Percentiles rank a stretch among this genome's conserved stretches.
Conservation (phyloP, 306 rosid genomes). For the Vigna nakashimae region DNA sequence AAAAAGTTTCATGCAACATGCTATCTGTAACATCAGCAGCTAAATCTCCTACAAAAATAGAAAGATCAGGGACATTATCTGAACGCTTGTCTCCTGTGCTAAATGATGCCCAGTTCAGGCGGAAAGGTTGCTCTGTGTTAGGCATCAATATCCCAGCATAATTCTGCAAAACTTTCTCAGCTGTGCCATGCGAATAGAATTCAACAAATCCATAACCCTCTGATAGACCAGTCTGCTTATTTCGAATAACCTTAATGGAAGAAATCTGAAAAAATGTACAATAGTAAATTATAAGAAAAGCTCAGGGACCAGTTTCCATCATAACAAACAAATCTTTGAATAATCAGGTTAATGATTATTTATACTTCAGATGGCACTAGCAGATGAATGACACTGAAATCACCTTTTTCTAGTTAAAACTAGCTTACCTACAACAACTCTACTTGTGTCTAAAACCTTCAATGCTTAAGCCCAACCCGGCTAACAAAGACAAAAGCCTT, state of each 20-base stretch:
- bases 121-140: constrained; percentile 84
- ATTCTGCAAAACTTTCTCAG: constrained; percentile 83
- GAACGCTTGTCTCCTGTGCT: constrained; percentile 89
- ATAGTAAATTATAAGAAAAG: neutral
- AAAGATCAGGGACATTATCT: constrained; percentile 87
- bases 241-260: constrained; percentile 88
- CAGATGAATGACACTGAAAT: constrained; percentile 32
- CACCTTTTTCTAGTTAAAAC: constrained; percentile 7
- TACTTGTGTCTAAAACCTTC: neutral
- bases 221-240: constrained; percentile 83
- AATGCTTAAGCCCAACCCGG: constrained; percentile 24
- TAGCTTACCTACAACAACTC: constrained; percentile 47
- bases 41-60: constrained; percentile 96
- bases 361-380: neutral
- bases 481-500: constrained; percentile 4
- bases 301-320: constrained; percentile 13
- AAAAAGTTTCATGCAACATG: constrained; percentile 79
- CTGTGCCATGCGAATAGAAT: constrained; percentile 73
- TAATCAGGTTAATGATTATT: neutral
- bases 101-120: constrained; percentile 95
- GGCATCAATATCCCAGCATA: constrained; percentile 81
- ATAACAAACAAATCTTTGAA: constrained; percentile 1
- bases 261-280: constrained; percentile 60
- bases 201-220: constrained; percentile 98
- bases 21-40: constrained; percentile 92